These are phyloP conservation scores for Solanum bulbocastanum DNA, from an alignment of 257 asterid species.

Conservation along the genomic window DNA sequence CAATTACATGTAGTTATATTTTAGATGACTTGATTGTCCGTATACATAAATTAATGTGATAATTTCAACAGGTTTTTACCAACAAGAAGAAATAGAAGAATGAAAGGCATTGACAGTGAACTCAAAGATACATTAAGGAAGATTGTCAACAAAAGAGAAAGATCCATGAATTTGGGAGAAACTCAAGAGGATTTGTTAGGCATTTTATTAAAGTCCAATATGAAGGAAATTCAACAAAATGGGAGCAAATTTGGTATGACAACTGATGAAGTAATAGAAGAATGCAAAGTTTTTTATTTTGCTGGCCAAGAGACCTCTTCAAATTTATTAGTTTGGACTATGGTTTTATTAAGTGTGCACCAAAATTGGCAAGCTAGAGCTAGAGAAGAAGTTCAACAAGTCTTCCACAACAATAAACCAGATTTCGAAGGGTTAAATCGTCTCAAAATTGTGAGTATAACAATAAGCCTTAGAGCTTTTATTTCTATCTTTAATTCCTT, in stretches of 20 bases:
- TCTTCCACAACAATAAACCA: constrained; percentile 20
- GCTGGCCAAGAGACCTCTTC: constrained; percentile 50
- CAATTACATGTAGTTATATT: no score
- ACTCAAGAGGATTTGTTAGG: constrained; percentile 17
- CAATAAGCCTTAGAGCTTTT: neutral
- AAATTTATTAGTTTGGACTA: constrained; percentile 34
- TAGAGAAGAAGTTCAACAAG: constrained; percentile 28
- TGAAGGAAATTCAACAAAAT: constrained; percentile 22
- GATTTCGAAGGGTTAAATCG: constrained; percentile 37
- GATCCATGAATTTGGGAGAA: constrained; percentile 12
- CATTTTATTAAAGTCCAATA: constrained; percentile 22
- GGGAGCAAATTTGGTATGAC: constrained; percentile 34
- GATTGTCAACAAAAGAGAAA: constrained; percentile 15
- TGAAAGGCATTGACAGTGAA: constrained; percentile 24
- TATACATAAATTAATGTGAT: no score
- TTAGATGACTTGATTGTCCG: neutral
- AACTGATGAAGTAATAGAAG: constrained; percentile 41
- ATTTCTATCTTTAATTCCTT: neutral
- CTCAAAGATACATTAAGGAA: constrained; percentile 12
- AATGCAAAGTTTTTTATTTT: constrained; percentile 43
- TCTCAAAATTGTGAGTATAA: constrained; percentile 44
- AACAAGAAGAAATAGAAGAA: constrained; percentile 33
- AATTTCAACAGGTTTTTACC: constrained; percentile 4
- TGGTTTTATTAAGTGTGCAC: constrained; percentile 34
- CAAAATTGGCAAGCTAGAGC: constrained; percentile 48